These are phyloP conservation scores for Penicillium chermesinum DNA, from an alignment of 495 filamentous ascomycete genomes.

Conservation along the genomic window DNA sequence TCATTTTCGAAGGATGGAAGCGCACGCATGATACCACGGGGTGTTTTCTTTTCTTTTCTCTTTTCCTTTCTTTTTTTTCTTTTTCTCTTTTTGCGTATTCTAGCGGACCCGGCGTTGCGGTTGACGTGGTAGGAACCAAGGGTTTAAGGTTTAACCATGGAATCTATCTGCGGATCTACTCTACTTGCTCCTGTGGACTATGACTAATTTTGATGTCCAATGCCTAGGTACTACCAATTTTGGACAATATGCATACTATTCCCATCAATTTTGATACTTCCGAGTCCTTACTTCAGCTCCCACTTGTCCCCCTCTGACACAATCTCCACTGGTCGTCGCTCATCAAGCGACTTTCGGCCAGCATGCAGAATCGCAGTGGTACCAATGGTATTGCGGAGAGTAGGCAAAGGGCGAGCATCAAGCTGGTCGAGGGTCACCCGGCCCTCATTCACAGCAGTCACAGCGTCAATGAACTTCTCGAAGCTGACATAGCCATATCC, in stretches of 20 bases:
- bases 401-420: constrained; percentile 76
- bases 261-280: constrained; percentile 3
- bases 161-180: too few species aligned
- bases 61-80: neutral
- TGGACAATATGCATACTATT: neutral
- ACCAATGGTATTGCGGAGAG: constrained; percentile 80
- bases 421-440: constrained; percentile 65
- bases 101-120: neutral
- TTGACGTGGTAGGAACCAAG: too few species aligned
- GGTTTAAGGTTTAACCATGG: neutral
- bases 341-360: constrained; percentile 74
- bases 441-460: constrained; percentile 69
- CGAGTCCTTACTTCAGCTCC: constrained; percentile 54
- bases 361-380: constrained; percentile 90
- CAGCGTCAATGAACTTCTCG: constrained; percentile 92
- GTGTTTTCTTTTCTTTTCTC: constrained; percentile 9
- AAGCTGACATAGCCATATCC: constrained; percentile 93
- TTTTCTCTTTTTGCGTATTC: too few species aligned
- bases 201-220: too few species aligned
- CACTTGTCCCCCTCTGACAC: constrained; percentile 56
- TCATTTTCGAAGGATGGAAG: neutral
- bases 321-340: constrained; percentile 72
- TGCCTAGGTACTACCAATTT: too few species aligned
- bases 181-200: too few species aligned
- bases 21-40: constrained; percentile 31